Base-by-base conservation (phyloP, 495 filamentous ascomycete genomes). In the Bryoglossum gracile region DNA sequence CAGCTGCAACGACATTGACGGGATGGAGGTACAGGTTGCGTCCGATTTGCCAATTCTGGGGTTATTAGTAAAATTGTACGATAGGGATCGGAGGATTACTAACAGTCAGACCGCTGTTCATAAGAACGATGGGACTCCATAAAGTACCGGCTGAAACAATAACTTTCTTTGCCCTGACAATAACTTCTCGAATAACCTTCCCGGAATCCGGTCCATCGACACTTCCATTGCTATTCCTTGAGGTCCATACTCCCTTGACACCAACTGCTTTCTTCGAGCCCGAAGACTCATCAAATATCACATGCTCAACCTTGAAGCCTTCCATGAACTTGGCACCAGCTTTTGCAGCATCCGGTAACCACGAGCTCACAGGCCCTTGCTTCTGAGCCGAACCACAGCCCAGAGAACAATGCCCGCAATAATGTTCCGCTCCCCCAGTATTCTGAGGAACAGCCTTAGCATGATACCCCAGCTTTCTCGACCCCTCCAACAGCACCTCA, bases 21-120 rank as follows among this genome's bases (percentile, higher is more conserved):
- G 90, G 90, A 54, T 97, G 90, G 4, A 91, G 61, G 55, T 94
- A 67, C 3, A 97, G 80, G 57, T 95, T 84, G 14, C 74, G 78
- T n/a, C 90, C 90, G 53, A 97, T 85, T 37, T 95, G 83, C 3
- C 68, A 69, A 50, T 94, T 95, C 67, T 82, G 75, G 55, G 33
- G 4, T 32, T n/a, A n/a, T n/a, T 41, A 46, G 65, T 23, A 67
- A 54, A 6, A 33, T 10, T 22, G 8, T 23, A 2, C 37, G 23
- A 48, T n/a, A 14, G n/a, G 16, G 32, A 39, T 34, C 21, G 13
- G 4, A 42, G 16, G 22, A 19, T 38, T 16, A 54, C 64, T 46
- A 59, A 76, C 75, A 56, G 68, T 71, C 14, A 80, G 46, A 18
- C 88, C 86, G 48, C 86, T 90, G 23, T 82, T 83, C 54, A 81